Evolutionary conservation across 805 yeast genomes (phyloP).

Genomic region (Pichia californica): DNA sequence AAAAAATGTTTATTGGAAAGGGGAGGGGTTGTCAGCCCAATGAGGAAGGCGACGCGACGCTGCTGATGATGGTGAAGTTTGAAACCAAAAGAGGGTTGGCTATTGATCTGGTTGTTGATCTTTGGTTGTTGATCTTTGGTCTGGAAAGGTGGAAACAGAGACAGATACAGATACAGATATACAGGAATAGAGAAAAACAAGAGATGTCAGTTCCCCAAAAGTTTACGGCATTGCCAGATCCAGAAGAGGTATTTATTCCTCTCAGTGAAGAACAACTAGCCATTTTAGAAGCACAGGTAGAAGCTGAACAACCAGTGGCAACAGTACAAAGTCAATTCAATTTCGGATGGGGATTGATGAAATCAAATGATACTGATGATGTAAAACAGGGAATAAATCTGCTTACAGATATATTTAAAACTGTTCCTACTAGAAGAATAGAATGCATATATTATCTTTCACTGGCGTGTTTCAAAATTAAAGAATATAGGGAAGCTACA

Average conservation of each 20-base stretch:
- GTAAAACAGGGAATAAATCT: conserved; percentile 77
- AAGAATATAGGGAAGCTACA: conserved; percentile 81
- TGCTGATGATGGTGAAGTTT: too few relatives aligned
- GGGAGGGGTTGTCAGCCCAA: too few relatives aligned
- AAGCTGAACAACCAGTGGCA: conserved; percentile 72
- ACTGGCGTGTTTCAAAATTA: conserved; percentile 80
- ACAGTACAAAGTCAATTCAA: conserved; percentile 84
- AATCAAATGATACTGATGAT: conserved; percentile 53
- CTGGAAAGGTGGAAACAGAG: too few relatives aligned
- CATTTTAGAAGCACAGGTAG: conserved; percentile 69
- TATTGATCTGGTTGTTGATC: too few relatives aligned
- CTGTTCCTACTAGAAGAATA: conserved; percentile 74
- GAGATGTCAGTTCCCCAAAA: conserved; percentile 3
- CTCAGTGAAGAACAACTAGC: conserved; percentile 69
- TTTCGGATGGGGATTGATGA: conserved; percentile 93
- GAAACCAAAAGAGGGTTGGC: too few relatives aligned
- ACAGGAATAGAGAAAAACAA: background rate
- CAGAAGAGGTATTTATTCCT: conserved; percentile 35
- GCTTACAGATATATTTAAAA: conserved; percentile 63
- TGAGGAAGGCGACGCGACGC: too few relatives aligned
- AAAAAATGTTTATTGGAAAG: too few relatives aligned
- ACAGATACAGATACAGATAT: too few relatives aligned
- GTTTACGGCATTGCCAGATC: conserved; percentile 18
- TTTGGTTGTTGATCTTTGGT: too few relatives aligned
- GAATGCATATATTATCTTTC: conserved; percentile 86